These are phyloP conservation scores for Saposhnikovia divaricata DNA, from an alignment of 129 eudicot genomes.

Conservation along the genomic window DNA sequence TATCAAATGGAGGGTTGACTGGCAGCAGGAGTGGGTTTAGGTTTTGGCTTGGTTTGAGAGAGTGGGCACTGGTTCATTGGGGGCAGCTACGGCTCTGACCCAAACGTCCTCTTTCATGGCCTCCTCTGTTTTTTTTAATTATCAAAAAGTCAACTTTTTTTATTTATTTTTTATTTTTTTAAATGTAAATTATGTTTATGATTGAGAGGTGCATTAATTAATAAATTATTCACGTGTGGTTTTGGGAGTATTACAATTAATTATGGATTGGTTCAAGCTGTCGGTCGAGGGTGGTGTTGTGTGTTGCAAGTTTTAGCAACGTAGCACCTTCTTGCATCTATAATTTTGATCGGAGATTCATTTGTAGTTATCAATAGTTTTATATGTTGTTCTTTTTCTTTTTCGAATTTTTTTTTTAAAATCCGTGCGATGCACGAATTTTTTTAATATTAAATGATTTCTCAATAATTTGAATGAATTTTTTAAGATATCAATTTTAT, in stretches of 20 bases:
- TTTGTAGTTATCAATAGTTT: too few species aligned
- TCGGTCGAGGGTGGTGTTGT: neutral
- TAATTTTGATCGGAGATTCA: neutral
- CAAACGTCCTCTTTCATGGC: neutral
- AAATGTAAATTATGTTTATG: neutral
- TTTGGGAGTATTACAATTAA: neutral
- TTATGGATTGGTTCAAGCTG: neutral
- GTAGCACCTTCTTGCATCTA: neutral
- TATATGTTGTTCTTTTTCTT: too few species aligned
- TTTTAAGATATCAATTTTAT: too few species aligned
- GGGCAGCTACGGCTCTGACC: neutral
- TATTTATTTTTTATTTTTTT: neutral
- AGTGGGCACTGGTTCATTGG: neutral
- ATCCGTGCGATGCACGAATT: too few species aligned
- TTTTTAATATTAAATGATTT: too few species aligned
- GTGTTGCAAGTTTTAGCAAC: neutral
- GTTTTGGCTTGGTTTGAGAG: neutral
- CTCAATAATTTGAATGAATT: too few species aligned
- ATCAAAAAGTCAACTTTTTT: neutral
- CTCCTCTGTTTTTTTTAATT: neutral
- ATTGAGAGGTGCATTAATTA: neutral
- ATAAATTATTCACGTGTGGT: constrained; percentile 3
- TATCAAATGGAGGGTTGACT: neutral
- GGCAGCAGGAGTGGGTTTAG: constrained; percentile 13
- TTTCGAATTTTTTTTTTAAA: too few species aligned